Conservation (phyloP, 2,329 filamentous ascomycete species). For the Scedosporium boydii region DNA sequence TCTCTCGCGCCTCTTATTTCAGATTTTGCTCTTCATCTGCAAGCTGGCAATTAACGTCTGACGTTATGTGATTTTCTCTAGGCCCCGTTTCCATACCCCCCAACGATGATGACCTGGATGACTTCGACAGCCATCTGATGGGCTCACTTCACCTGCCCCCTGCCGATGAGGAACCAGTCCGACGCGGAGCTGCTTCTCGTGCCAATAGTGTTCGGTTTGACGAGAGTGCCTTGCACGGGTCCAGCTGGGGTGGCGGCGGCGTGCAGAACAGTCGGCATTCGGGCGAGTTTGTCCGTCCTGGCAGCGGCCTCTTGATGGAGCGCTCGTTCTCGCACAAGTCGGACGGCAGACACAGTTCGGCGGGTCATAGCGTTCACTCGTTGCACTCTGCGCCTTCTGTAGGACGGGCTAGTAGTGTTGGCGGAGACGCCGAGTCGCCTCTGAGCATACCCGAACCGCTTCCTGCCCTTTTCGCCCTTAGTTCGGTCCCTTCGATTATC, state of each 20-base stretch:
- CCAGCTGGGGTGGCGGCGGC: constrained; percentile 54
- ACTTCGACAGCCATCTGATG: constrained; percentile 71
- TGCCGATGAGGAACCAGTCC: constrained; percentile 74
- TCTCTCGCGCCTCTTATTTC: too few species aligned
- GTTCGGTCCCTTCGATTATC: constrained; percentile 86
- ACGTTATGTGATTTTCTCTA: constrained; percentile 23
- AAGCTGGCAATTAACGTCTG: not conserved
- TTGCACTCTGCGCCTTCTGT: constrained; percentile 59
- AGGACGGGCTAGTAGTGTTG: constrained; percentile 79
- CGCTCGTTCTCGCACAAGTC: constrained; percentile 90
- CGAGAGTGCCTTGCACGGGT: constrained; percentile 85
- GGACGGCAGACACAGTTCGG: constrained; percentile 86
- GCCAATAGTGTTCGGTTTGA: constrained; percentile 98
- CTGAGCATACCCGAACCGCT: constrained; percentile 66
- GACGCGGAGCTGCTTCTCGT: constrained; percentile 77
- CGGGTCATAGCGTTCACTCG: constrained; percentile 68
- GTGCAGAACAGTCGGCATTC: constrained; percentile 60
- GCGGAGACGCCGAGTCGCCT: constrained; percentile 68
- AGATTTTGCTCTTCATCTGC: not conserved
- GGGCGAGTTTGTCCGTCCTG: constrained; percentile 70
- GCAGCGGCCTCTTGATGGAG: constrained; percentile 82
- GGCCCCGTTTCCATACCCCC: constrained; percentile 71
- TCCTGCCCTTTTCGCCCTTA: constrained; percentile 75
- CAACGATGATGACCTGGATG: constrained; percentile 81
- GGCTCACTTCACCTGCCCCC: constrained; percentile 72